Evolutionary conservation across 176 grass and related monocot species (phyloP), one percentile per base, ranked within the genome.

Genomic region (Miscanthus lutarioriparius): DNA sequence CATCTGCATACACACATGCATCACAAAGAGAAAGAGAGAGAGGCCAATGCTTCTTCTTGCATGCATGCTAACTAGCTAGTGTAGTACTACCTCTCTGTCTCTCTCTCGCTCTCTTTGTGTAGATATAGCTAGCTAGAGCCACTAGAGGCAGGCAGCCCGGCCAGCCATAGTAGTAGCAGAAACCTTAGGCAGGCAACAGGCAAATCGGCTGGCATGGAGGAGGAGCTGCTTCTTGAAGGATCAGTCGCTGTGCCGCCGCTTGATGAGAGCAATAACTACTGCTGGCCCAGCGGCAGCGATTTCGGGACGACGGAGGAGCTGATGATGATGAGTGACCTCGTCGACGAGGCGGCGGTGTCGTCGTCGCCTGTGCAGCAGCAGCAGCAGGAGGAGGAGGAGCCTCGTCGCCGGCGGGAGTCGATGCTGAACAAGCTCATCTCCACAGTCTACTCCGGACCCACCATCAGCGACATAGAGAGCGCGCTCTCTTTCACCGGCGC

Each of bases 381-480:
- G 14, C 64, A 91, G 1, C 38, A 65, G 22, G 82, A 84, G 30
- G 92, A 73, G 37, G 94, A 92, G 67, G 86, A 75, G 3, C 63
- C 36, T 28, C n/a, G 86, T 37, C 72, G 58, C n/a, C 68, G 67
- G 36, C 83, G 84, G 36, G 91, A 94, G 76, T 91, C 96, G 0
- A 87, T 92, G 79, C 70, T 92, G 75, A 96, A 96, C 93, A 99
- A 82, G 87, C 87, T 99, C 76, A 91, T 96, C 81, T 95, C 96
- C 1, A 92, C 93, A 7, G 93, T 98, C 64, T 96, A 99, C 83
- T 96, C 96, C 0, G 96, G 96, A 12, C 93, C 96, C 8, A 99
- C 91, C 11, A 92, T 96, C 70, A 86, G 90, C 19, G 96, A 96
- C 80, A 90, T 96, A 73, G 91, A 99, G 84, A 92, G 90, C 66